phyloP scores from a whole-genome alignment of 1,284 basidiomycete genomes.

The Stygiomarasmius scandens region DNA sequence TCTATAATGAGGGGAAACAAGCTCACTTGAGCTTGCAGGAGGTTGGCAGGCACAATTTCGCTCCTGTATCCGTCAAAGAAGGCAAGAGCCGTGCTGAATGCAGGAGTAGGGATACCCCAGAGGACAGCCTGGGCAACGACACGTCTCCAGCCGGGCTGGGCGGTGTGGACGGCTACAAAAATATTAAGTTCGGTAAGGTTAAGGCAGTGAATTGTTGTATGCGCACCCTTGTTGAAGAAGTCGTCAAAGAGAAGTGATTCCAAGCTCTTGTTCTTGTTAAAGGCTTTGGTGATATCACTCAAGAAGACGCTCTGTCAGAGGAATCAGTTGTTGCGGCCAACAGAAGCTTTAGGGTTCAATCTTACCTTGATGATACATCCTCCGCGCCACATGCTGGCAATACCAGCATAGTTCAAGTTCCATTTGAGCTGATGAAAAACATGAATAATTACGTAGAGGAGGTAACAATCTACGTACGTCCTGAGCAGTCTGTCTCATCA shows the following conservation, averaged over 20 bases:
- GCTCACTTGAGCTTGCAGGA: conserved; percentile 88
- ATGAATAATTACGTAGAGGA: background rate
- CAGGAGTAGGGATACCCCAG: conserved; percentile 97
- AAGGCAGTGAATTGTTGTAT: conserved; percentile 1
- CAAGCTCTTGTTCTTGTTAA: conserved; percentile 83
- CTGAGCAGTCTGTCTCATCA: conserved; percentile 98
- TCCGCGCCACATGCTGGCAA: conserved; percentile 99
- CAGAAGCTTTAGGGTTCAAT: too few relatives aligned
- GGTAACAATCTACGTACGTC: conserved; percentile 60
- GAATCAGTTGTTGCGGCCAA: conserved; percentile 5
- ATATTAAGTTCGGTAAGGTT: conserved; percentile 6
- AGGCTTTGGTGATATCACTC: conserved; percentile 90
- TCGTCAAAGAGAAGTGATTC: conserved; percentile 96
- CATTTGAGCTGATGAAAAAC: conserved; percentile 56
- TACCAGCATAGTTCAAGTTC: conserved; percentile 94
- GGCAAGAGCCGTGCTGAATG: conserved; percentile 94
- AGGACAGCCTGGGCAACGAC: conserved; percentile 95
- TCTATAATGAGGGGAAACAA: background rate
- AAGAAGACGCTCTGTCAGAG: conserved; percentile 86
- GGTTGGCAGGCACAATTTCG: conserved; percentile 91
- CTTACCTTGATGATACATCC: conserved; percentile 98
- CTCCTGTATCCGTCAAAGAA: conserved; percentile 99
- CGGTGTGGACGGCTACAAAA: conserved; percentile 79
- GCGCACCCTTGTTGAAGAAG: conserved; percentile 94
- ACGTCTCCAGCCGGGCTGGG: conserved; percentile 98